phyloP scores from a whole-genome alignment of 345 rosid genomes.

The Clausena lansium region DNA sequence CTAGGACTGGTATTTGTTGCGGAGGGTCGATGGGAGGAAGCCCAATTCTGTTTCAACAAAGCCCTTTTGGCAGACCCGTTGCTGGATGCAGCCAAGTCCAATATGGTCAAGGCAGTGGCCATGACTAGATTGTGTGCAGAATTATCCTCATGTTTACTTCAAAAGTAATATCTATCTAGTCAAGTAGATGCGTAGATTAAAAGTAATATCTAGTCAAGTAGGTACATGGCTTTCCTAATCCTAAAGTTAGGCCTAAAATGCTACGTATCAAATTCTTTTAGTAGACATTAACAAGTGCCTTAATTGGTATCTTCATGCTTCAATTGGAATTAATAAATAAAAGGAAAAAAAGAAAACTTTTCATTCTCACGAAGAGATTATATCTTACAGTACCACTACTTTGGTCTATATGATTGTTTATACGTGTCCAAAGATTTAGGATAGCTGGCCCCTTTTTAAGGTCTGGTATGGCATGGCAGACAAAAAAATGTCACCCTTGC shows the following conservation, averaged over 20 bases:
- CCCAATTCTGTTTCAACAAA: constrained; percentile 73
- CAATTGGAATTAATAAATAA: neutral
- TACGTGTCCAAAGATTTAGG: neutral
- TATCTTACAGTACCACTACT: no score
- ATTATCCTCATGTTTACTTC: constrained; percentile 26
- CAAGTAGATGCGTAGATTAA: no score
- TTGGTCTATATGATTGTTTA: neutral
- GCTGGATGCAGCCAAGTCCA: constrained; percentile 94
- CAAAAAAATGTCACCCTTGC: neutral
- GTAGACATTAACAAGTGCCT: neutral
- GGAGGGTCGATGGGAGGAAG: constrained; percentile 85
- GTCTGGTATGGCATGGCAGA: neutral
- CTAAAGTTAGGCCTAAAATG: neutral
- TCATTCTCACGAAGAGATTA: neutral
- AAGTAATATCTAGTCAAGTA: constrained; percentile 11
- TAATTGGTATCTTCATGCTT: neutral
- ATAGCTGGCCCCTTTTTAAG: neutral
- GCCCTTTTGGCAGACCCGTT: constrained; percentile 75
- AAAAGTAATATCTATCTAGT: constrained; percentile 1
- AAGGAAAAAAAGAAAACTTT: neutral
- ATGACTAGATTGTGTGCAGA: constrained; percentile 40
- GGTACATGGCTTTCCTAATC: neutral
- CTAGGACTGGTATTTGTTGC: constrained; percentile 92
- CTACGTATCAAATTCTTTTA: neutral
- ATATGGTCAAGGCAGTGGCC: constrained; percentile 49